Evolutionary conservation across 2,329 filamentous ascomycete genomes (phyloP).

Genomic region (Neopestalotiopsis sp.): DNA sequence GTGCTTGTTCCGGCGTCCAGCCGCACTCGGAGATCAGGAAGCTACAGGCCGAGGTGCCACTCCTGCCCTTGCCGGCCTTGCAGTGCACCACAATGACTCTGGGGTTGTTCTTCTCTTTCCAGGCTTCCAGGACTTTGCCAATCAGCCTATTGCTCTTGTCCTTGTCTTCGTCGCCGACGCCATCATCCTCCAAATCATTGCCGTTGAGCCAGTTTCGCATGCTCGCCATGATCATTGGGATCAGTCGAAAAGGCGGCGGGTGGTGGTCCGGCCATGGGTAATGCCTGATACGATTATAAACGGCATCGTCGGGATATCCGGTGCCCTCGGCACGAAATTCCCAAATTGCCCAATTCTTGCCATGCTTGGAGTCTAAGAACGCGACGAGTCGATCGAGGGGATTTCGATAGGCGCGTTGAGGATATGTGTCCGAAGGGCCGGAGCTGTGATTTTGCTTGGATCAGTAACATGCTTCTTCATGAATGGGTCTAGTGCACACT

Average conservation of each 20-base stretch:
- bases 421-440: constrained; percentile 87
- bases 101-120: constrained; percentile 41
- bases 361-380: constrained; percentile 88
- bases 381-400: constrained; percentile 84
- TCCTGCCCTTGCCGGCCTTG: constrained; percentile 94
- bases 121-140: constrained; percentile 32
- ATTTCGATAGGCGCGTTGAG: constrained; percentile 91
- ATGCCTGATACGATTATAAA: constrained; percentile 84
- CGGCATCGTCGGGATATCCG: constrained; percentile 89
- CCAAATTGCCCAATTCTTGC: constrained; percentile 89
- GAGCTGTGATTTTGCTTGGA: constrained; percentile 66
- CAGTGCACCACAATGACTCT: constrained; percentile 92
- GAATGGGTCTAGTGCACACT: not conserved
- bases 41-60: constrained; percentile 84
- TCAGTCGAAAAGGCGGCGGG: constrained; percentile 87
- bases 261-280: constrained; percentile 98
- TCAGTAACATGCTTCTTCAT: constrained; percentile 2
- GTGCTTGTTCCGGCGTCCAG: constrained; percentile 58
- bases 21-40: constrained; percentile 89
- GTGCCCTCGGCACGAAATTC: constrained; percentile 97
- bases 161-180: constrained; percentile 19
- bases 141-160: constrained; percentile 27
- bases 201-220: constrained; percentile 87
- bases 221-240: constrained; percentile 87
- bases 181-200: constrained; percentile 44